Percentiles rank a stretch among this genome's conserved stretches.
These are phyloP conservation scores for Hysterium pulicare DNA, from an alignment of 2,329 filamentous ascomycete genomes.

Conservation along the genomic window DNA sequence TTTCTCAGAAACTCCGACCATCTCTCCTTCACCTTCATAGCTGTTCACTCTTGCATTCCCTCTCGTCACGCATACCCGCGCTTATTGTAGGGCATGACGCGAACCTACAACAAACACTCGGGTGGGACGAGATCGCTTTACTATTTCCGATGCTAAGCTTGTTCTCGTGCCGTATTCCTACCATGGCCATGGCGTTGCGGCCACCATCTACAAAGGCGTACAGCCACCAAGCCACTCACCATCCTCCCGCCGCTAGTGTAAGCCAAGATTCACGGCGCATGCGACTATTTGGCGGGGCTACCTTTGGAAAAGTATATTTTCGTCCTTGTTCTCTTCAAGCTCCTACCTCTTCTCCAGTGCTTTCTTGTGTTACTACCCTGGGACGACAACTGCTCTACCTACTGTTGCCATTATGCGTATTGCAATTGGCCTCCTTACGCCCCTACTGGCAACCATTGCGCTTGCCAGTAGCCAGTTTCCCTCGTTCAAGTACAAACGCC, in stretches of 20 bases:
- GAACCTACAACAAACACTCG: too few relatives aligned
- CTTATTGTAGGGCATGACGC: too few relatives aligned
- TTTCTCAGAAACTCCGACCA: too few relatives aligned
- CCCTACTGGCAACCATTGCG: conserved; percentile 10
- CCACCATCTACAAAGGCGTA: too few relatives aligned
- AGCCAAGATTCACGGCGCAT: not conserved
- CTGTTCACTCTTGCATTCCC: too few relatives aligned
- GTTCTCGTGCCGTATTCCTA: too few relatives aligned
- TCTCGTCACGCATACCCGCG: too few relatives aligned
- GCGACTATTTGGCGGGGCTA: not conserved
- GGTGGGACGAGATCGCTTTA: too few relatives aligned
- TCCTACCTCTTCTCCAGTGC: not conserved
- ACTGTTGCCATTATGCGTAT: conserved; percentile 16
- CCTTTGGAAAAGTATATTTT: not conserved
- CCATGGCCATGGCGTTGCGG: too few relatives aligned
- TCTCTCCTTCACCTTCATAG: too few relatives aligned
- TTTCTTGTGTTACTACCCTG: not conserved
- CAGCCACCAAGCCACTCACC: not conserved
- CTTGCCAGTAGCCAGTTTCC: conserved; percentile 10
- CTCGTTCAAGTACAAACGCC: conserved; percentile 8
- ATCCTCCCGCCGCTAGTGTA: not conserved
- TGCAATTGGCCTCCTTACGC: conserved; percentile 10
- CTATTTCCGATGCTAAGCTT: too few relatives aligned
- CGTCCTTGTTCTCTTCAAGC: not conserved
- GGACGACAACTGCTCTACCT: not conserved